Evolutionary conservation across 116 monocot genomes (phyloP), one percentile per base, ranked within the genome.

Genomic region (Zostera marina): DNA sequence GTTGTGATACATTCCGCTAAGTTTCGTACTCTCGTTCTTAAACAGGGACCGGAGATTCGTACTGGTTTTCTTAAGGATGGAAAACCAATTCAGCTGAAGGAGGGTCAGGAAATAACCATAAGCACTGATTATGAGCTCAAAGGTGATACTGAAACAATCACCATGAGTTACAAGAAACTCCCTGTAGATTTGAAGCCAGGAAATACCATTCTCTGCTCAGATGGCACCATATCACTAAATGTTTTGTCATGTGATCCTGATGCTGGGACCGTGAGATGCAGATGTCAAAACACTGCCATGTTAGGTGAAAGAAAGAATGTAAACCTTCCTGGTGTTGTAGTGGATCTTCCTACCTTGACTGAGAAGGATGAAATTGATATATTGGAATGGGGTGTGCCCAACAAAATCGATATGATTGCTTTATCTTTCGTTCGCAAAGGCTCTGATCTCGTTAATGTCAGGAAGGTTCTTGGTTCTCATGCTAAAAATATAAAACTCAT

Each of bases 291-390:
- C 52, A 66, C 68, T 57, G 75, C 80, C 1, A 43, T 63, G 0
- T 56, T 80, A n/a, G 75, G 80, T 11, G 80, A 80, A 59, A 72
- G 80, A 61, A 80, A 80, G 68, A 80, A 80, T 51, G 80, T 80
- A 9, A 80, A 80, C 60, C 75, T 80, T 39, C 79, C 79, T 13
- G 79, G 79, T 40, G 65, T 79, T 17, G 65, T 79, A 0, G 79
- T 79, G 17, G 80, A 80, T 42, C 75, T 80, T 15, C 80, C 80
- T 17, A 80, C 80, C 13, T 54, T 80, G 38, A 80, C 80, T 8
- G 72, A 75, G 24, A 80, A 80, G 66, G 80, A 80, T 49, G 72
- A 72, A 59, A 75, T 75, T 60, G 79, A 79, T 60, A 79, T 79
- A 11, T 45, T 79, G 58, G 52, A 22, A 44, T 79, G 79, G 79